These are phyloP conservation scores for Viola pubescens DNA, from an alignment of 441 rosid species.

Conservation along the genomic window DNA sequence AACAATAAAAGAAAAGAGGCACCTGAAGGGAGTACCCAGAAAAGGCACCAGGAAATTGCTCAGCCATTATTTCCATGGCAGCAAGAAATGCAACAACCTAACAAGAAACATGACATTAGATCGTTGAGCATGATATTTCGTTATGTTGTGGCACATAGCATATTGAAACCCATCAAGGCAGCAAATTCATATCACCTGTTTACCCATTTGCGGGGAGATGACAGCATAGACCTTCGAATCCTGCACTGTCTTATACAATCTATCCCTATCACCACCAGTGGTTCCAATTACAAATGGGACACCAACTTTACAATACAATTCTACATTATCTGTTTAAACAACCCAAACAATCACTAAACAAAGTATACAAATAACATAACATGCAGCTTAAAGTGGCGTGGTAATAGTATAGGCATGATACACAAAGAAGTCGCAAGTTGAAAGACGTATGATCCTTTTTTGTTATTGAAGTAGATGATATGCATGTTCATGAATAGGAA, in stretches of 20 bases:
- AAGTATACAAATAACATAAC: background rate
- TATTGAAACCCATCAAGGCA: constrained; percentile 1
- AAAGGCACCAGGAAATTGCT: constrained; percentile 84
- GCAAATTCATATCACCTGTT: constrained; percentile 36
- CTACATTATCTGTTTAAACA: constrained; percentile 49
- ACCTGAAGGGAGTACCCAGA: constrained; percentile 81
- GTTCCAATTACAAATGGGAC: constrained; percentile 94
- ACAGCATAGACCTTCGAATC: constrained; percentile 60
- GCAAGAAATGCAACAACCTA: constrained; percentile 95
- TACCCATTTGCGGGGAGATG: constrained; percentile 89
- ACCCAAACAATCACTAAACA: constrained; percentile 3
- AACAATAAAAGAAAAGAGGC: constrained; percentile 5
- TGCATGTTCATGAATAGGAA: background rate
- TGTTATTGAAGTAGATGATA: background rate
- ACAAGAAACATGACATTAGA: constrained; percentile 13
- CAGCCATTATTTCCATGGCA: constrained; percentile 86
- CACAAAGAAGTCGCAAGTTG: background rate
- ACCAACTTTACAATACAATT: constrained; percentile 69
- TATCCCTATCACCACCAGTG: constrained; percentile 70
- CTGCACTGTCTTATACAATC: constrained; percentile 47
- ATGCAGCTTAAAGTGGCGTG: background rate
- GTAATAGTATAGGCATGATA: background rate
- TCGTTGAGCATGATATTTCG: constrained; percentile 5
- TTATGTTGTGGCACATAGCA: background rate
- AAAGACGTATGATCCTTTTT: background rate